These are phyloP conservation scores for Chenopodium quinoa DNA, from an alignment of 148 eudicot genomes.

Conservation along the genomic window DNA sequence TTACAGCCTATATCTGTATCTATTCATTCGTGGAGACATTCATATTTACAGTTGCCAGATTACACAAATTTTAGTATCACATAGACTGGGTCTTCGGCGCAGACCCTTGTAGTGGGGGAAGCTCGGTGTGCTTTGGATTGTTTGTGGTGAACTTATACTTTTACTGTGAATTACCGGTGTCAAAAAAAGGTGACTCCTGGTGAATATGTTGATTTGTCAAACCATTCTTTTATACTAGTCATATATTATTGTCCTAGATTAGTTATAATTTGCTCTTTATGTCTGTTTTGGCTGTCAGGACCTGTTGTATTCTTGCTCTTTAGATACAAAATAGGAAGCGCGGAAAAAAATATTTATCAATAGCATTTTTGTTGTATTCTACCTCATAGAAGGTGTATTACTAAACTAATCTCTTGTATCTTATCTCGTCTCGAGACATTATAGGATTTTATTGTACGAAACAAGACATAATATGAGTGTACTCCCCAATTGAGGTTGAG, in stretches of 20 bases:
- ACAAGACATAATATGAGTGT: not conserved
- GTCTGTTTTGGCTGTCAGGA: slow-evolving; percentile 16
- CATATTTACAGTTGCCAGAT: slow-evolving; percentile 24
- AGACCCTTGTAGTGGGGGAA: slow-evolving; percentile 27
- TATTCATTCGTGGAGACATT: slow-evolving; percentile 10
- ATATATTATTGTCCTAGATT: slow-evolving; percentile 7
- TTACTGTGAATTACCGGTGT: slow-evolving; percentile 6
- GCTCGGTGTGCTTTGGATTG: slow-evolving; percentile 22
- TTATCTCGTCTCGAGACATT: not conserved
- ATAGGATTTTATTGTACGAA: not conserved
- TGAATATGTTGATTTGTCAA: slow-evolving; percentile 24
- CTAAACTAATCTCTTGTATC: not conserved
- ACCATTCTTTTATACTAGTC: slow-evolving; percentile 20
- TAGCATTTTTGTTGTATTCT: not conserved
- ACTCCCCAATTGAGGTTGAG: not conserved
- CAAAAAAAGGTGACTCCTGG: slow-evolving; percentile 23
- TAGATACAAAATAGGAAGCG: slow-evolving; percentile 8
- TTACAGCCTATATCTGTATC: slow-evolving; percentile 22
- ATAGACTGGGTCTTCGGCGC: slow-evolving; percentile 22
- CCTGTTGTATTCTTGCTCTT: slow-evolving; percentile 27
- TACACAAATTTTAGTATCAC: slow-evolving; percentile 15
- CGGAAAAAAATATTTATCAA: not conserved
- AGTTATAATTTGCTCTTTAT: not conserved
- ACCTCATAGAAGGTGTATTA: not conserved
- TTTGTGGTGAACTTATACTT: not conserved